phyloP scores from a whole-genome alignment of 331 rosid genomes.

The Arachis monticola region DNA sequence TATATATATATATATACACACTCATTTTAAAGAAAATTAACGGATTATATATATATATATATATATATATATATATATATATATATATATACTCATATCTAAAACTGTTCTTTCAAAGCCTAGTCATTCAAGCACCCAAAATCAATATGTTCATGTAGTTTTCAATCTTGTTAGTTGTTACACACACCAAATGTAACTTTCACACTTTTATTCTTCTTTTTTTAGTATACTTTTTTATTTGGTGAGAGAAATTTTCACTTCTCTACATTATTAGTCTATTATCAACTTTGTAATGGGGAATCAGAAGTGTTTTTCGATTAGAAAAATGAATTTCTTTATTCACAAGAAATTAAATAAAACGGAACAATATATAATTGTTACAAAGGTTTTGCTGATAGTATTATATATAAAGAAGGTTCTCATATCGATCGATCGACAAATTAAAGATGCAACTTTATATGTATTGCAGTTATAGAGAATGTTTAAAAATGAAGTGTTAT shows the following conservation, averaged over 20 bases:
- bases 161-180: neutral
- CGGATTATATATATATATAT: neutral
- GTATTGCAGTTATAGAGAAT: neutral
- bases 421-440: neutral
- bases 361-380: neutral
- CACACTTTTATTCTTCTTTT: neutral
- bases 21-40: neutral
- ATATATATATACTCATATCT: neutral
- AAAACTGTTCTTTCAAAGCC: neutral
- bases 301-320: neutral
- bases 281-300: neutral
- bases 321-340: neutral
- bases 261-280: neutral
- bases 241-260: neutral
- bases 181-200: neutral
- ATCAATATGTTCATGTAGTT: neutral
- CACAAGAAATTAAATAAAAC: neutral
- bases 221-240: neutral
- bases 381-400: neutral
- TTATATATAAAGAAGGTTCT: neutral
- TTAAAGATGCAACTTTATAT: neutral
- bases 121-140: constrained; percentile 9
- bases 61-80: too few species aligned
- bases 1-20: too few species aligned
- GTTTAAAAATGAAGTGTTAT: neutral